Base-by-base conservation (phyloP, 306 rosid species). In the Sophora flavescens region DNA sequence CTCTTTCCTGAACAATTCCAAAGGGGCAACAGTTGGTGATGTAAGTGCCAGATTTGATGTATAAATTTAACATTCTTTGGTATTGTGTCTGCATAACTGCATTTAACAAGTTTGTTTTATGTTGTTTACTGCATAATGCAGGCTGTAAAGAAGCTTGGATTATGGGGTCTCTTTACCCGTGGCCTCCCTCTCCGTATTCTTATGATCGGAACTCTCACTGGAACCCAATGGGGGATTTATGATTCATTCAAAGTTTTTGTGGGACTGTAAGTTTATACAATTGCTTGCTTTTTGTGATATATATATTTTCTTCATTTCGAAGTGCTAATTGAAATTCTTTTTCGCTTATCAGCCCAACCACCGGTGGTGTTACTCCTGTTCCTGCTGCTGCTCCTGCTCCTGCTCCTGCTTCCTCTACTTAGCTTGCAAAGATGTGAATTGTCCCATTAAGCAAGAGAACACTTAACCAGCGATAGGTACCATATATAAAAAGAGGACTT, bases 101-200 rank as follows among this genome's bases (percentile, higher is more conserved):
- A 54, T 30, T 62, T 70, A 78, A 44, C 62, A 45, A 22, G 51
- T 78, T 67, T 68, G n/a, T 53, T 35, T 22, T 8, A 62, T 45
- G 53, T 59, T 17, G 63, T 63, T 12, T 53, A 15, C 56, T 70
- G 66, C 47, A 11, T 59, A 63, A 76, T 74, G 78, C 88, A 94
- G 98, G 98, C 95, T 9, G 89, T 94, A 57, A 89, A 92, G 89
- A 89, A 90, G 45, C 63, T 94, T n/a, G 98, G 98, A 28, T 8
- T 89, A 73, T 54, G 73, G 86, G 98, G 97, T 80, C 85, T 94
- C 51, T 88, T 84, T 61, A 94, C 97, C 14, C 95, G 98, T 70
- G 98, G 98, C 53, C 91, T 94, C 76, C 98, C 98, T 67, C 97
- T 94, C 36, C 98, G 98, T 44, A 94, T 94, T 75, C 91, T 87